Percentiles rank a stretch among this genome's conserved stretches.
phyloP scores from a whole-genome alignment of 2,329 filamentous ascomycete genomes.

The Exophiala phaeomuriformis region DNA sequence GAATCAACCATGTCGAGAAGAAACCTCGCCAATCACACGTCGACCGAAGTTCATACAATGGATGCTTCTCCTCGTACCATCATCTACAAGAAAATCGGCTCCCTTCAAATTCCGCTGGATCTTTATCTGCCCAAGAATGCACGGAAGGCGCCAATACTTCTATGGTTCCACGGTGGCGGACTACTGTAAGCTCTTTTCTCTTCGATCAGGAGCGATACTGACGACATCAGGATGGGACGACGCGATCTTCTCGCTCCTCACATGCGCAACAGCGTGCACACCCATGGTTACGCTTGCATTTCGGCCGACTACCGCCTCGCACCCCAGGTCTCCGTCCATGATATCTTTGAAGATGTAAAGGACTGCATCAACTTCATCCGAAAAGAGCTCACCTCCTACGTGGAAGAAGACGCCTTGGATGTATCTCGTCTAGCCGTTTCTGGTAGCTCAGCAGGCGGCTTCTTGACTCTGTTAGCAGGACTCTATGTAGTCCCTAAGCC shows the following conservation, averaged over 20 bases:
- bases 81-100: constrained; percentile 2
- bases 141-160: constrained; percentile 1
- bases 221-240: background rate
- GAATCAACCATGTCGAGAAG: too few relatives aligned
- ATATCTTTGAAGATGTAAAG: background rate
- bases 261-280: background rate
- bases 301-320: constrained; percentile 4
- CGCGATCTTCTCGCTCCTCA: background rate
- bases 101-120: background rate
- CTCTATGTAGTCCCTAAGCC: background rate
- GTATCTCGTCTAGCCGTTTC: constrained; percentile 1
- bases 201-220: background rate
- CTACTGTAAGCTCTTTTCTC: background rate
- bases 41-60: background rate
- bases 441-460: background rate
- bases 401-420: background rate
- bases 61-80: background rate
- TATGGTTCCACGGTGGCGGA: constrained; percentile 4
- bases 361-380: constrained; percentile 5
- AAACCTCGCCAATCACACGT: too few relatives aligned
- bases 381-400: background rate
- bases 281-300: background rate
- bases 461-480: background rate
- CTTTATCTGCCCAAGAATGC: constrained; percentile 3
- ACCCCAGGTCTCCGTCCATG: background rate